These are phyloP conservation scores for Erythrophleum fordii DNA, from an alignment of 306 rosid species.

Conservation along the genomic window DNA sequence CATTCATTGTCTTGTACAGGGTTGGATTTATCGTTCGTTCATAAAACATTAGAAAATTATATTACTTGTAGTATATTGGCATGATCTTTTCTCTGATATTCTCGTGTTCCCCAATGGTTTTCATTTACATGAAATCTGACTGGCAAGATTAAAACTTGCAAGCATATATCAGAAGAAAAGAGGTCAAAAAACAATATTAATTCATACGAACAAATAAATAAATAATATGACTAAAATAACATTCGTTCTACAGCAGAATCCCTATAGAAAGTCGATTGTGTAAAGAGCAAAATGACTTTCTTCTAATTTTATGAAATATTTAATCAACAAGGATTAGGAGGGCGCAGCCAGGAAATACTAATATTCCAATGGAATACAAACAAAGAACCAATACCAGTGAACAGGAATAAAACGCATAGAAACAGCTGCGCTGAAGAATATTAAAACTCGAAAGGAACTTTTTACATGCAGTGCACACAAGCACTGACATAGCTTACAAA, in stretches of 20 bases:
- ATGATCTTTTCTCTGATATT: neutral
- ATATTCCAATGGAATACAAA: neutral
- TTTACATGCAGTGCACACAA: neutral
- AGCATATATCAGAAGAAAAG: neutral
- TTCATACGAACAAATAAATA: neutral
- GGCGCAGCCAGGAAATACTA: neutral
- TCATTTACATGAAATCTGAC: neutral
- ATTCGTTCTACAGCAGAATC: neutral
- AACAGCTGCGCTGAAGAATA: neutral
- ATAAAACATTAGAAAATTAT: neutral
- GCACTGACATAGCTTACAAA: neutral
- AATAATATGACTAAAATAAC: neutral
- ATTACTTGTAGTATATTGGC: neutral
- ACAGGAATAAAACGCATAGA: neutral
- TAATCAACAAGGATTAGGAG: neutral
- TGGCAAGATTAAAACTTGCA: neutral
- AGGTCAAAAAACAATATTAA: neutral
- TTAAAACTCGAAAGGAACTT: no score
- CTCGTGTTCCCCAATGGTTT: neutral
- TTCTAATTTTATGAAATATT: neutral
- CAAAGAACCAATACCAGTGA: neutral
- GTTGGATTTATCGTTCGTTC: neutral
- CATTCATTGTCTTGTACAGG: neutral
- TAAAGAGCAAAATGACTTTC: neutral
- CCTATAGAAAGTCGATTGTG: neutral